Percentiles rank a stretch among this genome's conserved stretches.
These are phyloP conservation scores for Kazachstania africana DNA, from an alignment of 805 yeast genomes.

Conservation along the genomic window DNA sequence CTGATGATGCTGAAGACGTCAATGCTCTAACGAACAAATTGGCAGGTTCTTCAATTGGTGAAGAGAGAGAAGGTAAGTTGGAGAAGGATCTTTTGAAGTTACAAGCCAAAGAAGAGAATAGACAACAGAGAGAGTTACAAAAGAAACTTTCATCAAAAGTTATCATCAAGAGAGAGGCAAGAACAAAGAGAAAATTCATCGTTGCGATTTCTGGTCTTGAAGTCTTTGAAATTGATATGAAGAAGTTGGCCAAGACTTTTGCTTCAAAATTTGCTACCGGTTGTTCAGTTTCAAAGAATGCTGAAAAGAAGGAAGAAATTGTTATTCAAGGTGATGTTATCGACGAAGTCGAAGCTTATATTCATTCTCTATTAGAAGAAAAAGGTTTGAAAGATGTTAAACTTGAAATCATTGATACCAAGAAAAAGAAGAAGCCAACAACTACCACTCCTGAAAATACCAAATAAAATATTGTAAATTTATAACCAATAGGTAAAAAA, in stretches of 20 bases:
- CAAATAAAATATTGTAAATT: too few relatives aligned
- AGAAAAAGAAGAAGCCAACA: conserved; percentile 50
- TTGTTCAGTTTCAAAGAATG: conserved; percentile 79
- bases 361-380: conserved; percentile 58
- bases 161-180: conserved; percentile 71
- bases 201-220: conserved; percentile 82
- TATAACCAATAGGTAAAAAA: not conserved
- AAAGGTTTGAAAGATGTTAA: conserved; percentile 76
- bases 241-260: conserved; percentile 82
- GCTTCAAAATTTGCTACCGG: conserved; percentile 95
- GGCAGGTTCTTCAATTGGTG: conserved; percentile 47
- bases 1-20: conserved; percentile 28
- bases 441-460: conserved; percentile 5
- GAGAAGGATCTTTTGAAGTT: conserved; percentile 72
- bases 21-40: conserved; percentile 28
- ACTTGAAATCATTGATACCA: conserved; percentile 80
- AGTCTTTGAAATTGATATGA: conserved; percentile 78
- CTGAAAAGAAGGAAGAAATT: conserved; percentile 85
- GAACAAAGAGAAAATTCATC: conserved; percentile 81
- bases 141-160: conserved; percentile 74
- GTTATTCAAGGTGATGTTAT: conserved; percentile 92
- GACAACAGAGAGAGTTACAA: conserved; percentile 72
- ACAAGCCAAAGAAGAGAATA: conserved; percentile 77
- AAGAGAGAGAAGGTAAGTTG: conserved; percentile 73
- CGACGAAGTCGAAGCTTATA: conserved; percentile 75